These are phyloP conservation scores for Periconia macrospinosa DNA, from an alignment of 2,329 filamentous ascomycete species.

Conservation along the genomic window DNA sequence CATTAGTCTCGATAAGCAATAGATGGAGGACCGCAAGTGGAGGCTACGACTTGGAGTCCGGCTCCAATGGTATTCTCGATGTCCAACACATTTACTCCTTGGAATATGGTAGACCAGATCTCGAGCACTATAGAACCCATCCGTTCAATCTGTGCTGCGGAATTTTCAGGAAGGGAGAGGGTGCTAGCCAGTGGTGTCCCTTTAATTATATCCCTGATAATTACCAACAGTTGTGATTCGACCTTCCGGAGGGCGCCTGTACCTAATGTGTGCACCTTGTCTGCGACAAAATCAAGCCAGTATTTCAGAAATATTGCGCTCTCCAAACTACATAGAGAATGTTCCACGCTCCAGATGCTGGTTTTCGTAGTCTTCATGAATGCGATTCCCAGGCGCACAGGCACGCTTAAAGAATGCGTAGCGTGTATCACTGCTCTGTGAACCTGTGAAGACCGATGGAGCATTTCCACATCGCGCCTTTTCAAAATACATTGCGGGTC, in stretches of 20 bases:
- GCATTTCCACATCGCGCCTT: not conserved
- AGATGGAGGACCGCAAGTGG: not conserved
- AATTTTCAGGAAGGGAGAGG: not conserved
- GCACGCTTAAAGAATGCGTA: not conserved
- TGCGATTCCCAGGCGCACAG: not conserved
- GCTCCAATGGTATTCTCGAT: not conserved
- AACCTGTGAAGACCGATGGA: not conserved
- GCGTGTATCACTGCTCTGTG: not conserved
- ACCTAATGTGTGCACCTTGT: not conserved
- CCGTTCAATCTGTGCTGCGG: not conserved
- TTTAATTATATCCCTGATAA: not conserved
- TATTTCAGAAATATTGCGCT: not conserved
- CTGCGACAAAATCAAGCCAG: not conserved
- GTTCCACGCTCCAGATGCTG: not conserved
- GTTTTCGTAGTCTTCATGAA: not conserved
- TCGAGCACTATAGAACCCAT: not conserved
- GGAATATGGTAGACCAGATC: not conserved
- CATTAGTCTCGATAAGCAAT: not conserved
- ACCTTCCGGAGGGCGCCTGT: not conserved
- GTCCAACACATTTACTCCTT: not conserved
- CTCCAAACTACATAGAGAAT: not conserved
- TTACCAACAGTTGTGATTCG: not conserved
- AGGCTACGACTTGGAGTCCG: not conserved
- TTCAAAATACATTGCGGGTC: not conserved
- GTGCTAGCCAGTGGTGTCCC: not conserved